Conservation (phyloP, 495 filamentous ascomycete genomes). For the Neurospora tetrasperma region DNA sequence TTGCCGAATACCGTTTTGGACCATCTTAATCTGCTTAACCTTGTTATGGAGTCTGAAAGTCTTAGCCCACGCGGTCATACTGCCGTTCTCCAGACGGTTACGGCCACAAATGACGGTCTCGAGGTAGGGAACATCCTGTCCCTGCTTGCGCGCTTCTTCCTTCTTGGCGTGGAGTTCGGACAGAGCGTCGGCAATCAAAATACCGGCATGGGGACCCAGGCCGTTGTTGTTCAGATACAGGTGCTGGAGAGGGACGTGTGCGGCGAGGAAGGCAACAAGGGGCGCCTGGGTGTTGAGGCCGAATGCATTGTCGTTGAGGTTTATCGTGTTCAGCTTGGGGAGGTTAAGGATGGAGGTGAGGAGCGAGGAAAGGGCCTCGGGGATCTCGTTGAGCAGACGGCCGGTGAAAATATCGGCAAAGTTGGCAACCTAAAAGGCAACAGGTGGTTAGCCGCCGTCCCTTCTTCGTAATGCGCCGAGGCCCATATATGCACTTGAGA, state of each 20-base stretch:
- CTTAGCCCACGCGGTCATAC: conserved; percentile 89
- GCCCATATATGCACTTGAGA: not conserved
- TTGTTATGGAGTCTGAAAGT: conserved; percentile 69
- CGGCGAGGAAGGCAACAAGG: conserved; percentile 74
- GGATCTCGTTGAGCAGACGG: conserved; percentile 88
- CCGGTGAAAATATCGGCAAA: conserved; percentile 96
- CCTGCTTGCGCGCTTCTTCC: conserved; percentile 55
- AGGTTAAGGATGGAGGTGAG: conserved; percentile 78
- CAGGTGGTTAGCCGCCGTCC: conserved; percentile 11
- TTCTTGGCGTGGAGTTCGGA: conserved; percentile 68
- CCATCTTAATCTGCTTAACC: conserved; percentile 86
- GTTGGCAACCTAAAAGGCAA: conserved; percentile 55
- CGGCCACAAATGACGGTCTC: conserved; percentile 94
- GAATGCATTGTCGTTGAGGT: conserved; percentile 96
- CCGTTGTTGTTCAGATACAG: conserved; percentile 97
- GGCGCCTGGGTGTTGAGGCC: conserved; percentile 82
- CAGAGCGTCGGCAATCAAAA: conserved; percentile 72
- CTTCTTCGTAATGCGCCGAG: too few relatives aligned
- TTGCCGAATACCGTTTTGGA: conserved; percentile 93
- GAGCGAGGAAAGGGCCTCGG: conserved; percentile 73
- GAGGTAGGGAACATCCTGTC: conserved; percentile 62
- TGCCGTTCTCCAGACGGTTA: conserved; percentile 89
- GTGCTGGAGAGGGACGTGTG: conserved; percentile 78
- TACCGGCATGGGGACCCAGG: conserved; percentile 83
- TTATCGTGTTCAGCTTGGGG: conserved; percentile 75